Conservation (phyloP, 352 stramenopile genomes). For the Phytophthora citrophthora region DNA sequence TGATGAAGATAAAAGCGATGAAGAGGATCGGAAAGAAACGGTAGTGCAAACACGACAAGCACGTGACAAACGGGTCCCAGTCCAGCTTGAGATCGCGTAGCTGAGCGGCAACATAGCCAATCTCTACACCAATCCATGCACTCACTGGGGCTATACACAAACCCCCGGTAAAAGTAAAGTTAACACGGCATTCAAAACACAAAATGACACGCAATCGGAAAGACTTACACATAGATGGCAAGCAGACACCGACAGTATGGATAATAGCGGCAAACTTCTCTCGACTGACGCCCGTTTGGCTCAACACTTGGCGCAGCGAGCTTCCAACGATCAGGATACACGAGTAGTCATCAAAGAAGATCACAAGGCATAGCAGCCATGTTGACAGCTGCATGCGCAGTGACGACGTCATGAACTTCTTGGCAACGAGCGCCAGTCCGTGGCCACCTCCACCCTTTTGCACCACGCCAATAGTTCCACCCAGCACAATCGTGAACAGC, state of each 20-base stretch:
- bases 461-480: slow-evolving; percentile 89
- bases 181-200: slow-evolving; percentile 2
- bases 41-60: slow-evolving; percentile 84
- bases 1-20: slow-evolving; percentile 91
- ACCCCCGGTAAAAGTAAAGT: slow-evolving; percentile 1
- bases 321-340: slow-evolving; percentile 92
- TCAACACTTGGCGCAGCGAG: slow-evolving; percentile 83
- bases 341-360: slow-evolving; percentile 95
- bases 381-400: slow-evolving; percentile 86
- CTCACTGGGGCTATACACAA: slow-evolving; percentile 72
- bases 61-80: slow-evolving; percentile 90
- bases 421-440: slow-evolving; percentile 79
- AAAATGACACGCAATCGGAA: not conserved
- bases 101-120: slow-evolving; percentile 86
- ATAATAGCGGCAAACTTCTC: slow-evolving; percentile 93
- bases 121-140: slow-evolving; percentile 91
- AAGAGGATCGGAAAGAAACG: slow-evolving; percentile 91
- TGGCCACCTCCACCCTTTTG: slow-evolving; percentile 89
- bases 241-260: slow-evolving; percentile 86
- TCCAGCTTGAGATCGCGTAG: slow-evolving; percentile 77
- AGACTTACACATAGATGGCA: slow-evolving; percentile 85
- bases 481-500: slow-evolving; percentile 90
- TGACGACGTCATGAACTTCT: slow-evolving; percentile 84
- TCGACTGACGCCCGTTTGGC: slow-evolving; percentile 80
- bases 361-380: slow-evolving; percentile 83